A percentile compares a stretch with the other conserved stretches of the same genome.
Conservation (phyloP, 331 rosid genomes). For the Rhamnella rubrinervis region DNA sequence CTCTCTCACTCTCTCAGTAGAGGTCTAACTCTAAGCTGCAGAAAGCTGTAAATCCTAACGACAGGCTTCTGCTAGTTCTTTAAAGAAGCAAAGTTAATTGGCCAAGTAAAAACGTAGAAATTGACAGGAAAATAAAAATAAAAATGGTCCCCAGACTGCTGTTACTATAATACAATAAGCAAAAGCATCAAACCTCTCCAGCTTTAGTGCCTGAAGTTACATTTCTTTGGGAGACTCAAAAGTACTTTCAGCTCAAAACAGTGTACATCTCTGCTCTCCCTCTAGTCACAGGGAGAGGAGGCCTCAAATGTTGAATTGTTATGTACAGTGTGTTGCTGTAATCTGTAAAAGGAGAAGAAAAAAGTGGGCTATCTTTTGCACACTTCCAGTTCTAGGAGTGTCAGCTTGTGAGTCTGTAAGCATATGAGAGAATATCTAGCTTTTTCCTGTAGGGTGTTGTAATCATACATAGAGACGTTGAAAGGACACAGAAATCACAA, state of each 20-base stretch:
- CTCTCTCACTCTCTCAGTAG: slow-evolving; percentile 27
- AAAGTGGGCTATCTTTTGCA: slow-evolving; percentile 73
- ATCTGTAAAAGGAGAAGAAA: slow-evolving; percentile 44
- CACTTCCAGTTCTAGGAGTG: slow-evolving; percentile 81
- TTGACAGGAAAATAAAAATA: slow-evolving; percentile 46
- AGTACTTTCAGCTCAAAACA: slow-evolving; percentile 39
- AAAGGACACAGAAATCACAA: slow-evolving; percentile 55
- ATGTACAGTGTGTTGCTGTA: slow-evolving; percentile 37
- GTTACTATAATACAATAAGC: slow-evolving; percentile 47
- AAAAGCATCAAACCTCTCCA: slow-evolving; percentile 45
- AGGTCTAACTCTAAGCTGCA: slow-evolving; percentile 50
- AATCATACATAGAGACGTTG: slow-evolving; percentile 59
- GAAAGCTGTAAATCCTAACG: slow-evolving; percentile 46
- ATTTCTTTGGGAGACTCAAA: slow-evolving; percentile 72
- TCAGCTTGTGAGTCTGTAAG: slow-evolving; percentile 58
- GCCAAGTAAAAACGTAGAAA: slow-evolving; percentile 33
- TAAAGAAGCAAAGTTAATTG: slow-evolving; percentile 57
- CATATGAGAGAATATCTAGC: slow-evolving; percentile 37
- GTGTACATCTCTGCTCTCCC: slow-evolving; percentile 31
- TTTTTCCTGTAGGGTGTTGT: slow-evolving; percentile 38
- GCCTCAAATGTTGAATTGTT: slow-evolving; percentile 48
- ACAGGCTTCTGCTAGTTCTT: slow-evolving; percentile 56
- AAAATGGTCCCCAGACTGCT: slow-evolving; percentile 61
- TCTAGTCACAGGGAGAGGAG: slow-evolving; percentile 38
- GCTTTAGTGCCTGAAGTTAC: slow-evolving; percentile 64